Evolutionary conservation across 345 rosid species (phyloP).

Genomic region (Bruguiera gymnorhiza): DNA sequence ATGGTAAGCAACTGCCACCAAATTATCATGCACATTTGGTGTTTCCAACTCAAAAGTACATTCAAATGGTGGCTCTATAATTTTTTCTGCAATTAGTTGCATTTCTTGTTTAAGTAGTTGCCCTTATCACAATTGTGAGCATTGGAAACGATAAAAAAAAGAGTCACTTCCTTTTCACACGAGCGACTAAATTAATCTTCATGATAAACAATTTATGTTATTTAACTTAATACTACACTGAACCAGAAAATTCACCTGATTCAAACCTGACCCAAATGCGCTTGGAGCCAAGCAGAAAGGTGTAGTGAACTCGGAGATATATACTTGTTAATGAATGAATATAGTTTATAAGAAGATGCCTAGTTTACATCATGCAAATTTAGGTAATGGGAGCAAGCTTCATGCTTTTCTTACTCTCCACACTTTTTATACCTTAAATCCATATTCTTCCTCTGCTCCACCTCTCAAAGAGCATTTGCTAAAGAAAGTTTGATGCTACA

Average conservation of each 20-base stretch:
- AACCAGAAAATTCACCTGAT: constrained; percentile 43
- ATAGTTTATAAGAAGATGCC: constrained; percentile 19
- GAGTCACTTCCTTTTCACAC: constrained; percentile 36
- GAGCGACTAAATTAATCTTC: constrained; percentile 23
- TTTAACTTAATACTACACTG: constrained; percentile 24
- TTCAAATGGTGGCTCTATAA: background rate
- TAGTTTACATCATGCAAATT: constrained; percentile 34
- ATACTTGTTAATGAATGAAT: constrained; percentile 1
- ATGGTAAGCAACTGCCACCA: background rate
- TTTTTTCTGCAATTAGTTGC: constrained; percentile 13
- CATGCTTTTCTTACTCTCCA: constrained; percentile 51
- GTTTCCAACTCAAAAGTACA: background rate
- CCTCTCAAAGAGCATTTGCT: constrained; percentile 22
- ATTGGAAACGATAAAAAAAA: constrained; percentile 17
- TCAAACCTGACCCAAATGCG: constrained; percentile 38
- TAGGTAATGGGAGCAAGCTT: constrained; percentile 24
- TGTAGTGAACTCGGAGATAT: constrained; percentile 7
- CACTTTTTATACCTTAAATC: constrained; percentile 31
- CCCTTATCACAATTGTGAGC: constrained; percentile 34
- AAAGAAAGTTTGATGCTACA: constrained; percentile 5
- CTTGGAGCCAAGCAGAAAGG: constrained; percentile 25
- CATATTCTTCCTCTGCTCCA: constrained; percentile 17
- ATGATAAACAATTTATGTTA: constrained; percentile 11
- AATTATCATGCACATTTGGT: background rate
- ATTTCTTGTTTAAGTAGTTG: constrained; percentile 26